Evolutionary conservation across 495 filamentous ascomycete species (phyloP).

Genomic region (Corynascus novoguineensis): DNA sequence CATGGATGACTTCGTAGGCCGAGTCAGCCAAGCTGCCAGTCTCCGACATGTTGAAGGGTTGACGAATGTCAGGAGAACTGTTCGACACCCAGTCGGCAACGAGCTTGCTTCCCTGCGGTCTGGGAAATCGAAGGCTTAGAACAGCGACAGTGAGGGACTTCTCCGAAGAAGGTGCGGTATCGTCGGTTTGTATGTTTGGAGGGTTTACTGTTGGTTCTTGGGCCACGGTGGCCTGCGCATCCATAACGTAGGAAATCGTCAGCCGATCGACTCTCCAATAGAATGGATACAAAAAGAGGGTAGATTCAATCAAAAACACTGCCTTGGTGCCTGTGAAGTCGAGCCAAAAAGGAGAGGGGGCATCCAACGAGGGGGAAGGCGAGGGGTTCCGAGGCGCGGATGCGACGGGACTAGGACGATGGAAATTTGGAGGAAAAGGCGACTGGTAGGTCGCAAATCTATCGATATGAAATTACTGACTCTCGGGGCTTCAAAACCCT

Average conservation of each 20-base stretch:
- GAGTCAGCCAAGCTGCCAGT: conserved; percentile 49
- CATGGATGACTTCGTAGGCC: conserved; percentile 52
- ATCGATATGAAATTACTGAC: conserved; percentile 11
- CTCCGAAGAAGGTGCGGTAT: not conserved
- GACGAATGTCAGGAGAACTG: conserved; percentile 47
- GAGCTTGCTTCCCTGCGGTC: conserved; percentile 41
- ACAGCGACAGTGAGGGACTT: conserved; percentile 28
- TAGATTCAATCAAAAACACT: not conserved
- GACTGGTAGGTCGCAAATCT: not conserved
- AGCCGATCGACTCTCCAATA: conserved; percentile 23
- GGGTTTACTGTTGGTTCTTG: conserved; percentile 1
- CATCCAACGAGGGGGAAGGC: conserved; percentile 3
- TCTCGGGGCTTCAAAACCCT: not conserved
- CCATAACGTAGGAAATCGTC: conserved; percentile 40
- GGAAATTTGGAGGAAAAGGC: not conserved
- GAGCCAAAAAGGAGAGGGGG: conserved; percentile 9
- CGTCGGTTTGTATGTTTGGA: conserved; percentile 2
- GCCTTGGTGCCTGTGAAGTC: not conserved
- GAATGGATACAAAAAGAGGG: not conserved
- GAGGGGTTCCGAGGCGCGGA: not conserved
- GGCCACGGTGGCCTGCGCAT: conserved; percentile 30
- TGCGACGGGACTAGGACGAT: not conserved
- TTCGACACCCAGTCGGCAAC: conserved; percentile 49
- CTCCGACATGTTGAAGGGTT: conserved; percentile 37
- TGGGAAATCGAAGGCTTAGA: conserved; percentile 46